Evolutionary conservation across 495 filamentous ascomycete species (phyloP), one percentile per base, ranked within the genome.

Genomic region (Penicillium parvum): DNA sequence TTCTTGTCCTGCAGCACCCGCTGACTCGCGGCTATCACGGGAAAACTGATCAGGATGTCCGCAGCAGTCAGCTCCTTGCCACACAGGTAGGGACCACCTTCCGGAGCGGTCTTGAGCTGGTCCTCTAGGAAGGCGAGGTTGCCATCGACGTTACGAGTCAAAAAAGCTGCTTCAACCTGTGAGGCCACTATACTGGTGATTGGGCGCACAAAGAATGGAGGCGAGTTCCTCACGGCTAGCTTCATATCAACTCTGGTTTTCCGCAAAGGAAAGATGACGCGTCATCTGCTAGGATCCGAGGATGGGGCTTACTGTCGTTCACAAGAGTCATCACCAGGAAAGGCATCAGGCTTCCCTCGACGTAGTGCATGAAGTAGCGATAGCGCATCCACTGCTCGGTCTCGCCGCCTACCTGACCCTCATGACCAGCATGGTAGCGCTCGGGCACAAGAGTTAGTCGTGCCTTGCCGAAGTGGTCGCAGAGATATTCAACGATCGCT

Each of bases 171-270:
- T 19, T 82, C 68, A 19, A 95, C 66, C 21, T 81, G 78, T 44
- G 66, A 63, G 26, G 80, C 79, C 10, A 95, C 78, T 12, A 74
- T 58, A 11, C 65, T 57, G 6, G 86, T 84, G 44, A 96, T 75
- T 12, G 86, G 88, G 29, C 82, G 84, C 58, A 96, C 68, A 72
- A 95, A 89, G 76, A 95, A 95, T 2, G 89, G 89, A 5, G 81
- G 76, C 4, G 79, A 64, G 9, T 76, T 74, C 45, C 78, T 80
- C 37, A 96, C 69, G 9, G 53, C 81, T 83, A n/a, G 17, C 11
- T 10, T 18, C 7, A 30, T 7, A 7, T 21, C 35, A 32, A 23
- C 32, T 19, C 26, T 20, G 30, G n/a, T 20, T 8, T 17, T 7
- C 29, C n/a, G n/a, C n/a, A n/a, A n/a, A n/a, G n/a, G n/a, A n/a